phyloP scores from a whole-genome alignment of 306 rosid genomes.

The Inga oerstediana region DNA sequence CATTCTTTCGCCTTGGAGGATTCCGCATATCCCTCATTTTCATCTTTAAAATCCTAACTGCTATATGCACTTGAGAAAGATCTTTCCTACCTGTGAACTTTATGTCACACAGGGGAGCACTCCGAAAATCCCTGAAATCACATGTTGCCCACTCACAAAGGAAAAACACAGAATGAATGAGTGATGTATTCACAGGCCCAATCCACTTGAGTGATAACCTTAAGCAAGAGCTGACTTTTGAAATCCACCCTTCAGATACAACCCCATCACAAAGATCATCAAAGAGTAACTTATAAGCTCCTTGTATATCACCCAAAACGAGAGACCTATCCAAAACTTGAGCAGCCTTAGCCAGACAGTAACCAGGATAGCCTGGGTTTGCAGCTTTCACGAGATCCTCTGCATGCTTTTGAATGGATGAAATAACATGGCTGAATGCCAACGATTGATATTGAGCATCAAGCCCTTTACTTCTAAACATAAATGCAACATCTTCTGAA shows the following conservation, averaged over 20 bases:
- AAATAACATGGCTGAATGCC: constrained; percentile 69
- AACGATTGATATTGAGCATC: constrained; percentile 73
- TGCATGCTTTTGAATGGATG: constrained; percentile 64
- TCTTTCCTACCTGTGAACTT: constrained; percentile 88
- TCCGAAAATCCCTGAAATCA: constrained; percentile 82
- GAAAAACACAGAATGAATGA: constrained; percentile 82
- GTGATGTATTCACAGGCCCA: constrained; percentile 56
- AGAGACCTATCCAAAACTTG: constrained; percentile 80
- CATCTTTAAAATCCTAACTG: constrained; percentile 68
- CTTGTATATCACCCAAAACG: constrained; percentile 66
- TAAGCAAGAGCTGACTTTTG: constrained; percentile 78
- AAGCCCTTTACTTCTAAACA: constrained; percentile 61
- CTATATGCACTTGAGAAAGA: constrained; percentile 78
- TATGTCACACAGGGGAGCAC: constrained; percentile 58
- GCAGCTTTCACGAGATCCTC: constrained; percentile 75
- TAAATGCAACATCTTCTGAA: constrained; percentile 55
- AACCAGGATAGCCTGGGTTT: constrained; percentile 74
- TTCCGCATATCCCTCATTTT: constrained; percentile 60
- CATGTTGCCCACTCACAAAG: constrained; percentile 99
- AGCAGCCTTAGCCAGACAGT: constrained; percentile 81
- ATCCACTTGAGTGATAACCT: constrained; percentile 85
- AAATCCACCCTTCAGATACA: constrained; percentile 70
- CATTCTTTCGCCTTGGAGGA: constrained; percentile 48
- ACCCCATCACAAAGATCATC: constrained; percentile 71
- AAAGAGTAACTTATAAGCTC: constrained; percentile 67